phyloP scores from a whole-genome alignment of 306 rosid genomes.

The Pterocarpus macrocarpus region DNA sequence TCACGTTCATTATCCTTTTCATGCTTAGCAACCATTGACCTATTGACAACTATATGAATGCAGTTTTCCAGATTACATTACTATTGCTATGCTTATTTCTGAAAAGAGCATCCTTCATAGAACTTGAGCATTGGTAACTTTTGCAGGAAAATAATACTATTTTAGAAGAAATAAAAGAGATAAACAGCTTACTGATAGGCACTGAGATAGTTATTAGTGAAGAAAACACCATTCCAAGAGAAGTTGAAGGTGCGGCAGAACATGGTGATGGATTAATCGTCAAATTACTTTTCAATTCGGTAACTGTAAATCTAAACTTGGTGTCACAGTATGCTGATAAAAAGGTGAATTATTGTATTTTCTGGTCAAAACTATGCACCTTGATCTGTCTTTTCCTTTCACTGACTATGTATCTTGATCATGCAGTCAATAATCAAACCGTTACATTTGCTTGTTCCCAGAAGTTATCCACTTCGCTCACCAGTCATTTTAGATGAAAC shows the following conservation, averaged over 20 bases:
- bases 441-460: conserved; percentile 52
- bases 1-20: background rate
- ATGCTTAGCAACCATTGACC: background rate
- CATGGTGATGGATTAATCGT: conserved; percentile 45
- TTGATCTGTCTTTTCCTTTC: background rate
- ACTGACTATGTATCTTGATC: conserved; percentile 11
- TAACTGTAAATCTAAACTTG: conserved; percentile 28
- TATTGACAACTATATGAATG: background rate
- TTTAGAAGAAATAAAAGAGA: conserved; percentile 52
- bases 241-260: conserved; percentile 8
- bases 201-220: conserved; percentile 47
- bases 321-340: conserved; percentile 21
- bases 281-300: conserved; percentile 42
- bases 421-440: conserved; percentile 55
- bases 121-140: conserved; percentile 13
- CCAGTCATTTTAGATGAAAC: conserved; percentile 46
- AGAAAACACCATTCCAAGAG: conserved; percentile 30
- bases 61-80: background rate
- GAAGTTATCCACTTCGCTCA: conserved; percentile 49
- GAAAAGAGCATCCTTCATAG: background rate
- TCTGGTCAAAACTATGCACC: conserved; percentile 5
- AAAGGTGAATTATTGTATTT: conserved; percentile 42
- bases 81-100: background rate
- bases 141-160: conserved; percentile 49
- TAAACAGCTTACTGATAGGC: conserved; percentile 52